A percentile compares a stretch with the other conserved stretches of the same genome.
Conservation (phyloP, 441 rosid genomes). For the Erodium texanum region DNA sequence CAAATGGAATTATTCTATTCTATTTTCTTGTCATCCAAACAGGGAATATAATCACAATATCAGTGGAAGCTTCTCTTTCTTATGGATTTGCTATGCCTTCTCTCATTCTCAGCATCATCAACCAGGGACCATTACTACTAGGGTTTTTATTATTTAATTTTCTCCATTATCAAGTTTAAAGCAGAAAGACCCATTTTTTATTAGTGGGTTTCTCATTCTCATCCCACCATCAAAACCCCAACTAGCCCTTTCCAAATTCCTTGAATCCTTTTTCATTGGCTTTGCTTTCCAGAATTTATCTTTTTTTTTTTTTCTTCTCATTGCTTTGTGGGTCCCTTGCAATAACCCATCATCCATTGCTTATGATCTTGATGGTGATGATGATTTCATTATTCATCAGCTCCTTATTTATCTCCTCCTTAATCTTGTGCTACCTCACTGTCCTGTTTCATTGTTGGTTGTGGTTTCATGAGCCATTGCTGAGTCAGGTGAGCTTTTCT, state of each 20-base stretch:
- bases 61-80: slow-evolving; percentile 7
- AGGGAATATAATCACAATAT: slow-evolving; percentile 12
- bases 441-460: slow-evolving; percentile 20
- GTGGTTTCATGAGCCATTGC: slow-evolving; percentile 21
- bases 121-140: not conserved
- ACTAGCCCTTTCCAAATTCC: slow-evolving; percentile 2
- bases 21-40: slow-evolving; percentile 9
- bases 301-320: slow-evolving; percentile 2
- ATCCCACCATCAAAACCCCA: slow-evolving; percentile 24
- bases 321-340: slow-evolving; percentile 49
- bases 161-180: slow-evolving; percentile 9
- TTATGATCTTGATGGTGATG: slow-evolving; percentile 18
- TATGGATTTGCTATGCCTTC: not conserved
- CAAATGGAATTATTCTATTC: slow-evolving; percentile 5
- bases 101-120: slow-evolving; percentile 7
- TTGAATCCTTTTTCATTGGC: slow-evolving; percentile 19
- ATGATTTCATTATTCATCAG: slow-evolving; percentile 10
- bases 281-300: slow-evolving; percentile 13
- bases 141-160: not conserved
- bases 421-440: slow-evolving; percentile 8
- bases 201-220: slow-evolving; percentile 57
- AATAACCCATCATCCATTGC: slow-evolving; percentile 21
- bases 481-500: slow-evolving; percentile 25
- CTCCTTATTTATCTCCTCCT: slow-evolving; percentile 17
- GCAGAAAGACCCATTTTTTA: slow-evolving; percentile 16